Evolutionary conservation across 257 asterid species (phyloP).

Genomic region (Paulownia fortunei): DNA sequence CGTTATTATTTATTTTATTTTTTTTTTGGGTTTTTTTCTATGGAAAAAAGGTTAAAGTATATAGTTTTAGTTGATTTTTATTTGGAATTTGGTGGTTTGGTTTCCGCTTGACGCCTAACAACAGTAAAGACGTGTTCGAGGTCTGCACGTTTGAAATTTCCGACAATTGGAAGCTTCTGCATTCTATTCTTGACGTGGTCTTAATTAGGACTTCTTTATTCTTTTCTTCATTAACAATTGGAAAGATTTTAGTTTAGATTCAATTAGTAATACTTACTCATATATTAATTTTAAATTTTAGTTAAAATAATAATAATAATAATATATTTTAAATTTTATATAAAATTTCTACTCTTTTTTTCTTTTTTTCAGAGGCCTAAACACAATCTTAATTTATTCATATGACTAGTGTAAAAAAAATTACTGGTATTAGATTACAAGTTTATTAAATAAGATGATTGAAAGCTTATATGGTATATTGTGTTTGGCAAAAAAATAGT

Average conservation of each 20-base stretch:
- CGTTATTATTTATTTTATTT: neutral
- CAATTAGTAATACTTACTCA: too few relatives aligned
- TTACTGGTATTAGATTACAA: too few relatives aligned
- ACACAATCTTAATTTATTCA: too few relatives aligned
- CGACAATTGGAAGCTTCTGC: conserved; percentile 32
- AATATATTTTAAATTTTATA: too few relatives aligned
- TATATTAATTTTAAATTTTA: too few relatives aligned
- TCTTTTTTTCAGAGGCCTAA: too few relatives aligned
- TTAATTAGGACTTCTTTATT: neutral
- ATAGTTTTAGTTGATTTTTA: neutral
- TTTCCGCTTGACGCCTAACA: neutral
- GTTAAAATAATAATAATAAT: too few relatives aligned
- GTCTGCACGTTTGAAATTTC: conserved; percentile 30
- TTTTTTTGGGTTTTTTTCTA: neutral
- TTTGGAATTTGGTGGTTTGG: neutral
- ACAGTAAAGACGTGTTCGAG: conserved; percentile 23
- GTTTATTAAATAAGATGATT: too few relatives aligned
- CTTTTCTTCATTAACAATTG: neutral
- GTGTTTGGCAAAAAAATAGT: too few relatives aligned
- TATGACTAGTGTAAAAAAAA: too few relatives aligned
- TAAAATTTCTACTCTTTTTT: too few relatives aligned
- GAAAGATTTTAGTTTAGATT: neutral
- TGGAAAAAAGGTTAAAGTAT: neutral
- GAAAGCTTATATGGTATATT: too few relatives aligned
- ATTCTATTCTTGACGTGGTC: conserved; percentile 31